Evolutionary conservation across 2,329 filamentous ascomycete genomes (phyloP).

Genomic region (Trematosphaeria pertusa): DNA sequence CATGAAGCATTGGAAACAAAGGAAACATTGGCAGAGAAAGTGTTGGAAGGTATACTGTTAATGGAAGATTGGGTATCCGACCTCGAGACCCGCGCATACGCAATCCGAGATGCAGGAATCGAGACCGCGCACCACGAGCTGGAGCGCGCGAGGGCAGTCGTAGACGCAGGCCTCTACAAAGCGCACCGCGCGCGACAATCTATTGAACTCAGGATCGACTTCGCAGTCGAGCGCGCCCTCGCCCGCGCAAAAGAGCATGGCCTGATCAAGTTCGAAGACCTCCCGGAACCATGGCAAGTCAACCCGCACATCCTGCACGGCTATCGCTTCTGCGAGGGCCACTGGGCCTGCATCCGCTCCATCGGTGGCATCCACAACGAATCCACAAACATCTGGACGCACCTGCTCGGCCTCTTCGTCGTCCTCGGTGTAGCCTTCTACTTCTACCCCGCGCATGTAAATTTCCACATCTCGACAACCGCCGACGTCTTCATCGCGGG

Average conservation of each 20-base stretch:
- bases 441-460: conserved; percentile 88
- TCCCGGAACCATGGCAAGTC: conserved; percentile 90
- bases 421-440: conserved; percentile 91
- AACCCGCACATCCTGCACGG: conserved; percentile 92
- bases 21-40: conserved; percentile 90
- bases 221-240: conserved; percentile 83
- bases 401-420: conserved; percentile 85
- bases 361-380: conserved; percentile 90
- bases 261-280: conserved; percentile 85
- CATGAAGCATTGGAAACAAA: conserved; percentile 84
- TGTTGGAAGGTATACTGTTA: conserved; percentile 82
- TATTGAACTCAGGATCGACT: conserved; percentile 69
- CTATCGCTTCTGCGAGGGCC: conserved; percentile 93
- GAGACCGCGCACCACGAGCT: conserved; percentile 82
- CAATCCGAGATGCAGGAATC: conserved; percentile 78
- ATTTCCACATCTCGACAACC: conserved; percentile 86
- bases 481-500: conserved; percentile 90
- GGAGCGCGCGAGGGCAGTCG: conserved; percentile 74
- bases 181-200: conserved; percentile 79
- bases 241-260: conserved; percentile 77
- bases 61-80: conserved; percentile 87
- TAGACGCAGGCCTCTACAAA: conserved; percentile 81
- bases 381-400: conserved; percentile 97
- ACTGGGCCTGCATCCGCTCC: conserved; percentile 85
- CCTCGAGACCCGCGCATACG: conserved; percentile 81